Evolutionary conservation across 176 grass and related monocot genomes (phyloP).

Genomic region (Elaeis guineensis): DNA sequence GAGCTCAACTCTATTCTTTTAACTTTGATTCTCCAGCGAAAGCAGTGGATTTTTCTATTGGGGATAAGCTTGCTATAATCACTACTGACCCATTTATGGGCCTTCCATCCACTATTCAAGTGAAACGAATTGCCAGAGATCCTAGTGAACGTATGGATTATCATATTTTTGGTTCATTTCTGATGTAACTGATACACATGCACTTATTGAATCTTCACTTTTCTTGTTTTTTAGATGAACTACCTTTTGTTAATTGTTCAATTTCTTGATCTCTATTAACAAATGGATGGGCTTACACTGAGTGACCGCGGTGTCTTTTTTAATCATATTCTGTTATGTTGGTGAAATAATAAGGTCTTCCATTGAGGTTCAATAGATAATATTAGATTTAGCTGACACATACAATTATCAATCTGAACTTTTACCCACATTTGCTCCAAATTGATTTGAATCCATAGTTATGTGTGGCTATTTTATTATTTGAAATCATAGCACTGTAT

Average conservation of each 20-base stretch:
- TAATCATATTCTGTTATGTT: no score
- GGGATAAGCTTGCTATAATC: slow-evolving; percentile 54
- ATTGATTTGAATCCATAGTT: neutral
- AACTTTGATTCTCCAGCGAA: slow-evolving; percentile 64
- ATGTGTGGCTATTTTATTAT: no score
- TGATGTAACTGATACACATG: neutral
- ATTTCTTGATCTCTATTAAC: no score
- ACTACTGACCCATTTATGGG: slow-evolving; percentile 89
- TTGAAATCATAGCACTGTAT: no score
- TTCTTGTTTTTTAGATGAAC: neutral
- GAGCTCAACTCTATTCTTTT: slow-evolving; percentile 65
- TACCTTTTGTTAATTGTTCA: no score
- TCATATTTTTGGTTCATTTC: neutral
- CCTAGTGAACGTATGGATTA: slow-evolving; percentile 43
- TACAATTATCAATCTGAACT: no score
- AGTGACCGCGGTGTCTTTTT: no score
- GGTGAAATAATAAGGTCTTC: no score
- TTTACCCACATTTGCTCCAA: neutral
- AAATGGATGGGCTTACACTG: no score
- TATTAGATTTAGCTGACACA: no score
- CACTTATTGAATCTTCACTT: neutral
- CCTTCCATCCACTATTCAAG: slow-evolving; percentile 62
- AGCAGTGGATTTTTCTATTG: slow-evolving; percentile 60
- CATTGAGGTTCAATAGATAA: no score
- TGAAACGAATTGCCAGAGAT: slow-evolving; percentile 67